Base-by-base conservation (phyloP, 75 land plant genomes). In the Sequoia sempervirens region DNA sequence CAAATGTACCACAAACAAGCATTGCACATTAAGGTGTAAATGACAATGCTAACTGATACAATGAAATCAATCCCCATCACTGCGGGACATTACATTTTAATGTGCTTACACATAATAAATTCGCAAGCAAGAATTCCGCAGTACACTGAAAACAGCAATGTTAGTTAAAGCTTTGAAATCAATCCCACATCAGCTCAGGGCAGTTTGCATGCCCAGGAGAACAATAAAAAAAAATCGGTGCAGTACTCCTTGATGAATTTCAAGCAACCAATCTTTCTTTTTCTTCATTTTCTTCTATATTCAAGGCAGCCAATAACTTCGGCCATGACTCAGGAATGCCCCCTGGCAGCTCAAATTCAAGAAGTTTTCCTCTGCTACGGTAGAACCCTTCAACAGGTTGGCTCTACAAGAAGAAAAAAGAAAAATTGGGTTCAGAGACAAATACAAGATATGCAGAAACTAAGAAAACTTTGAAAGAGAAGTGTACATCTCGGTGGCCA, bases 311-410 rank as follows among this genome's bases (percentile, higher is more conserved):
- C 85, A 93, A 83, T 81, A 96, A 85, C 85, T 91, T 92, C 72
- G 98, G 95, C 98, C 98, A 96, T 17, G 97, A 92, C 80, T 96
- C 98, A 0, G 98, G 97, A 17, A 96, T 96, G 41, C 97, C 98
- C 32, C 98, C 98, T 14, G 91, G 92, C 28, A 96, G 86, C 84
- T 96, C 91, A 86, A 96, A 96, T 70, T 96, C 96, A 20, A 96
- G 50, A n/a, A 96, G 86, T 61, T 91, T 91, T 38, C 94, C 99
- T 73, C 89, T 83, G 12, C 64, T 79, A n/a, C 94, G 93, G 84
- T 96, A 96, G 82, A 90, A 96, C 1, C 92, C 97, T 84, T 96
- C 99, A 53, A 96, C 93, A 46, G 99, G 99, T 78, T 68, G 89
- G 85, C 94, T 92, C 98, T 96, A 92, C 84, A 90, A 20, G 66